These are phyloP conservation scores for Juncus inflexus DNA, from an alignment of 176 grass and related monocot species.

Conservation along the genomic window DNA sequence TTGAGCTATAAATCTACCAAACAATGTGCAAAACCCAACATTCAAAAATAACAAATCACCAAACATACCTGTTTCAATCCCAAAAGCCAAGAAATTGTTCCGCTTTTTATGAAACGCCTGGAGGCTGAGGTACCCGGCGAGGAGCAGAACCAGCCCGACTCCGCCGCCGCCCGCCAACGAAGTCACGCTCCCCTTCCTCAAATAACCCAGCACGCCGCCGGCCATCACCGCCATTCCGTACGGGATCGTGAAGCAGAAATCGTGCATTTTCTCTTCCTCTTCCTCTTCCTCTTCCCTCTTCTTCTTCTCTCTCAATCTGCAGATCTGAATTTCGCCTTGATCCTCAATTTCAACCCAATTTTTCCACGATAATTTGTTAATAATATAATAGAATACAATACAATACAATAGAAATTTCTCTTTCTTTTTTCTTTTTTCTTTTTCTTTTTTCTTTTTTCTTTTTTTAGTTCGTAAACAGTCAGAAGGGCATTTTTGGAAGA, in stretches of 20 bases:
- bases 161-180: conserved; percentile 73
- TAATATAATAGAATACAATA: no score
- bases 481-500: no score
- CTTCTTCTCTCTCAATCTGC: not conserved
- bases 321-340: no score
- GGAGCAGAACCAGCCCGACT: conserved; percentile 55
- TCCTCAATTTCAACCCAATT: no score
- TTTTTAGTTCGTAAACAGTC: no score
- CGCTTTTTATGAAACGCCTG: conserved; percentile 87
- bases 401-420: no score
- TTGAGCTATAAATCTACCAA: not conserved
- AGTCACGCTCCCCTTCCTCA: conserved; percentile 69
- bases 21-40: not conserved
- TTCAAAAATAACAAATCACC: not conserved
- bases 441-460: no score
- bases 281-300: not conserved
- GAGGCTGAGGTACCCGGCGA: conserved; percentile 81
- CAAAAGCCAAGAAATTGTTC: conserved; percentile 62
- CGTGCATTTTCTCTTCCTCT: conserved; percentile 50
- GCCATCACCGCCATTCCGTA: conserved; percentile 65
- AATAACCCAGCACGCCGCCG: conserved; percentile 69
- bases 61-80: conserved; percentile 58
- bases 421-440: no score
- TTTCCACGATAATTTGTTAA: no score
- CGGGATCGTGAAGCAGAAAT: conserved; percentile 99